A percentile compares a stretch with the other conserved stretches of the same genome.
Conservation (phyloP, 2,329 filamentous ascomycete species). For the Neurospora sp. region DNA sequence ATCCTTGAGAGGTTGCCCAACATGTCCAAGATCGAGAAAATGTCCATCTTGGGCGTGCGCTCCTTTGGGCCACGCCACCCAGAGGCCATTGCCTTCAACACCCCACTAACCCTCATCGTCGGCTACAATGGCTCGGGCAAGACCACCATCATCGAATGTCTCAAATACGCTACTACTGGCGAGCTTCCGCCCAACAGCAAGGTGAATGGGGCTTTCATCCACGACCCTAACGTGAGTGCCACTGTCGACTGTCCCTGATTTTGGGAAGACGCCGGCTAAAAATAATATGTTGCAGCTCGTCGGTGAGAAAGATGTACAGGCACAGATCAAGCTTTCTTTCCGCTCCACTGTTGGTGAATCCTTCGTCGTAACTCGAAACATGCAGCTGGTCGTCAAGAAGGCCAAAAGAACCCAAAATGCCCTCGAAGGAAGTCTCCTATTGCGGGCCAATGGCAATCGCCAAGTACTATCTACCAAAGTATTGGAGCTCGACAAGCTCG, state of each 20-base stretch:
- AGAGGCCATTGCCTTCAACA: conserved; percentile 74
- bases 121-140: conserved; percentile 97
- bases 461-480: conserved; percentile 70
- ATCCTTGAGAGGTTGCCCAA: background rate
- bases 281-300: conserved; percentile 42
- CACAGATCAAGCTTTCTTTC: conserved; percentile 87
- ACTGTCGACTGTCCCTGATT: background rate
- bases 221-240: conserved; percentile 71
- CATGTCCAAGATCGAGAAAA: conserved; percentile 79
- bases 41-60: conserved; percentile 73
- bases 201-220: conserved; percentile 76
- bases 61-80: conserved; percentile 71
- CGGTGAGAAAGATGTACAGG: conserved; percentile 80
- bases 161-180: conserved; percentile 95
- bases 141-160: conserved; percentile 96
- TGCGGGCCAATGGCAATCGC: conserved; percentile 70
- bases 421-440: conserved; percentile 68
- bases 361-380: conserved; percentile 73
- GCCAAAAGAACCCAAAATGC: conserved; percentile 67
- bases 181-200: conserved; percentile 86
- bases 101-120: conserved; percentile 90
- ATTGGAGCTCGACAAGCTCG: conserved; percentile 70
- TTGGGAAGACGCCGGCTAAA: background rate
- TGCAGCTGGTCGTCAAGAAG: conserved; percentile 85
- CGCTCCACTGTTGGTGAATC: conserved; percentile 65